phyloP scores from a whole-genome alignment of 306 rosid genomes.

The Fragaria ananassa region DNA sequence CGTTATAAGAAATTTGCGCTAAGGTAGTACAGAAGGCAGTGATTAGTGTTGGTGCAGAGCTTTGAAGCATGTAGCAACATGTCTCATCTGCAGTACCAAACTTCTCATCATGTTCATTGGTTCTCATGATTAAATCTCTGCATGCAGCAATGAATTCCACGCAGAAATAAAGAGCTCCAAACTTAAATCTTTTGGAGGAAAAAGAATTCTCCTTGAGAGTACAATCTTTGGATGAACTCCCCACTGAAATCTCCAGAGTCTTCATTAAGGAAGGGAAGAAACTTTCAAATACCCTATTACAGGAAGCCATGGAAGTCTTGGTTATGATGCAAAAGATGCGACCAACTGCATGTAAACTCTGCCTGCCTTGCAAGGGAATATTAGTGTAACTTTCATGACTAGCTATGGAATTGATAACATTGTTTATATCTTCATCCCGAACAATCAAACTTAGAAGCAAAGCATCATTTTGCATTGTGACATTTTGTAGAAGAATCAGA shows the following conservation, averaged over 20 bases:
- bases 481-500: constrained; percentile 60
- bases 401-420: constrained; percentile 46
- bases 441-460: constrained; percentile 52
- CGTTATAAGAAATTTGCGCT: constrained; percentile 29
- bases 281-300: constrained; percentile 58
- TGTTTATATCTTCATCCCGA: constrained; percentile 66
- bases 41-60: constrained; percentile 43
- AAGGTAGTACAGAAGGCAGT: constrained; percentile 59
- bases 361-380: constrained; percentile 60
- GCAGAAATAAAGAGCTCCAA: constrained; percentile 83
- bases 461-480: constrained; percentile 55
- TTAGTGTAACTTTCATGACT: constrained; percentile 41
- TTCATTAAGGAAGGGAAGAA: constrained; percentile 56
- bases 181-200: constrained; percentile 34
- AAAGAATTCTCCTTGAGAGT: constrained; percentile 27
- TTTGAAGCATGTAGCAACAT: constrained; percentile 50
- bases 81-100: constrained; percentile 35
- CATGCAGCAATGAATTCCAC: constrained; percentile 65
- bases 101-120: constrained; percentile 31
- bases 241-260: constrained; percentile 39
- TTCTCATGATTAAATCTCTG: constrained; percentile 48
- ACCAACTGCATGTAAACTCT: constrained; percentile 66
- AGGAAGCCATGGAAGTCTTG: constrained; percentile 59
- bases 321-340: constrained; percentile 55
- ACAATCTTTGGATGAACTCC: constrained; percentile 29